Evolutionary conservation across 1,284 basidiomycete genomes (phyloP).

Genomic region (Papiliotrema flavescens): DNA sequence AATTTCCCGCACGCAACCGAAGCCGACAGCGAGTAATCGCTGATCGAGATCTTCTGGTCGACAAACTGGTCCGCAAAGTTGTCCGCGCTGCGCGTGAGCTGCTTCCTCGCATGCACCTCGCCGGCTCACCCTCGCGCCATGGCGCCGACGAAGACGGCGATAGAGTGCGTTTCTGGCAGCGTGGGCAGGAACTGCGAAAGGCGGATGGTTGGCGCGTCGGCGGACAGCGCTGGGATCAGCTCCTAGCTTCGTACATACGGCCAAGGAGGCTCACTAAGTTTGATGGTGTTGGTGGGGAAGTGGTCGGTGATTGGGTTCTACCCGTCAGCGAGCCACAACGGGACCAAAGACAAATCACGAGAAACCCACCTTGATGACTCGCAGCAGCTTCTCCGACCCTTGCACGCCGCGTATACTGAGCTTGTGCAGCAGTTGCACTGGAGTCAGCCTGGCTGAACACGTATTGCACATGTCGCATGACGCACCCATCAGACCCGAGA

Average conservation of each 20-base stretch:
- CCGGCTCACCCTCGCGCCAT: conserved; percentile 75
- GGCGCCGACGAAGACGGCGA: conserved; percentile 95
- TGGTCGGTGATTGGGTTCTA: conserved; percentile 95
- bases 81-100: conserved; percentile 58
- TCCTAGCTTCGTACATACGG: background rate
- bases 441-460: background rate
- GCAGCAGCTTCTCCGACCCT: conserved; percentile 92
- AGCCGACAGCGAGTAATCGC: conserved; percentile 89
- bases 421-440: conserved; percentile 96
- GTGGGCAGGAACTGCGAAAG: conserved; percentile 78
- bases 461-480: conserved; percentile 3
- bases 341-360: background rate
- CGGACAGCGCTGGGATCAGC: conserved; percentile 68
- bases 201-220: conserved; percentile 79
- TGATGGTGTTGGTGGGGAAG: conserved; percentile 90
- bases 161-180: conserved; percentile 77
- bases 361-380: conserved; percentile 79
- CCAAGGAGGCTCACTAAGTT: conserved; percentile 66
- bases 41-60: conserved; percentile 96
- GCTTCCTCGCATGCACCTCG: background rate
- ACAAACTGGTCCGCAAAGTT: conserved; percentile 94
- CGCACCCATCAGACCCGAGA: conserved; percentile 96
- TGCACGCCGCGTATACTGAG: conserved; percentile 93
- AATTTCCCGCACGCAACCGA: conserved; percentile 90
- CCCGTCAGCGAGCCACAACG: conserved; percentile 10